Evolutionary conservation across 2,329 filamentous ascomycete species (phyloP).

Genomic region (Fusarium palustre): DNA sequence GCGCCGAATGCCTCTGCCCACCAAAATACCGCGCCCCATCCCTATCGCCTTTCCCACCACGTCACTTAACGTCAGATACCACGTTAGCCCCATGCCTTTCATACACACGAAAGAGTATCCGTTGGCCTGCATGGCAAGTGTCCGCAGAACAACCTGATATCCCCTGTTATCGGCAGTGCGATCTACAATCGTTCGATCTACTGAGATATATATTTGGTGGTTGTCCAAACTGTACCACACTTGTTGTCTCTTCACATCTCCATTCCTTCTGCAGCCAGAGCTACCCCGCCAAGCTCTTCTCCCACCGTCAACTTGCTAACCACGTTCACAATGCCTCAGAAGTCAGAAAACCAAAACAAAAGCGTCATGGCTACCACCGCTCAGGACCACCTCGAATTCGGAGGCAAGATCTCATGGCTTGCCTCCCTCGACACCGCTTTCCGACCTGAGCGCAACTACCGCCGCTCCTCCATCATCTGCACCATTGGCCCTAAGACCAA

Average conservation of each 20-base stretch:
- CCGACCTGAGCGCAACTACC: constrained; percentile 87
- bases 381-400: constrained; percentile 86
- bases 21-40: constrained; percentile 44
- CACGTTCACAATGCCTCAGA: constrained; percentile 51
- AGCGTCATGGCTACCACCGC: constrained; percentile 72
- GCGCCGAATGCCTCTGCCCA: constrained; percentile 43
- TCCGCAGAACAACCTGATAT: constrained; percentile 41
- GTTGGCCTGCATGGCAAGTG: constrained; percentile 43
- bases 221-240: constrained; percentile 25
- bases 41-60: constrained; percentile 44
- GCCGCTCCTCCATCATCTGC: constrained; percentile 97
- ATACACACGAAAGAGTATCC: constrained; percentile 32
- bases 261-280: constrained; percentile 32
- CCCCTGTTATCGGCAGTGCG: constrained; percentile 12
- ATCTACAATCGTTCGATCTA: constrained; percentile 25
- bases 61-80: constrained; percentile 49
- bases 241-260: constrained; percentile 26
- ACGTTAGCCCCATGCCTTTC: constrained; percentile 42
- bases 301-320: constrained; percentile 33
- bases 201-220: constrained; percentile 37
- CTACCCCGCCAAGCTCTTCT: constrained; percentile 39
- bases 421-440: constrained; percentile 87
- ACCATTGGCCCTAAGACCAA: constrained; percentile 99
- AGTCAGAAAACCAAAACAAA: constrained; percentile 50
- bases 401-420: constrained; percentile 75